Percentiles rank a stretch among this genome's conserved stretches.
Evolutionary conservation across 2,329 filamentous ascomycete genomes (phyloP).

Genomic region (Magnaporthiopsis poae): DNA sequence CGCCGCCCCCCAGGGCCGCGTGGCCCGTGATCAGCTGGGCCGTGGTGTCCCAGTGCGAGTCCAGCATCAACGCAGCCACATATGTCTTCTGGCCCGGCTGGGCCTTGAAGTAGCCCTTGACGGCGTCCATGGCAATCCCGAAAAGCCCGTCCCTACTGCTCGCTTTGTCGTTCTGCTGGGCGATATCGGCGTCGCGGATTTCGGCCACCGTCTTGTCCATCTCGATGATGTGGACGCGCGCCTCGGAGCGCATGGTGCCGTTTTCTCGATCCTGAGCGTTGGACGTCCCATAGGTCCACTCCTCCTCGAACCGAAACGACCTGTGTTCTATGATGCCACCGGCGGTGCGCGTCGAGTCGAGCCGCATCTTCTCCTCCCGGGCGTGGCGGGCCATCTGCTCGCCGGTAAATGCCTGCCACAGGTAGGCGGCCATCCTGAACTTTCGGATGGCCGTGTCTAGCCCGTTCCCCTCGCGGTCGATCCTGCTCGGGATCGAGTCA

Average conservation of each 20-base stretch:
- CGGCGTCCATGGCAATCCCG: slow-evolving; percentile 64
- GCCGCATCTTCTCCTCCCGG: slow-evolving; percentile 2
- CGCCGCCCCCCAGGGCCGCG: slow-evolving; percentile 68
- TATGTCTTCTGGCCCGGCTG: slow-evolving; percentile 73
- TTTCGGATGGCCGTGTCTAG: slow-evolving; percentile 75
- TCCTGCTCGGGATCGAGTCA: slow-evolving; percentile 67
- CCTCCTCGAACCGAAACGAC: slow-evolving; percentile 84
- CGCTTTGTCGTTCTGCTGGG: slow-evolving; percentile 65
- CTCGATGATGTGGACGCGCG: slow-evolving; percentile 77
- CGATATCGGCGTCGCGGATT: slow-evolving; percentile 65
- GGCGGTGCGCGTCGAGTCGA: slow-evolving; percentile 51
- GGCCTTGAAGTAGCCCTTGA: slow-evolving; percentile 67
- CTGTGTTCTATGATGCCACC: slow-evolving; percentile 39
- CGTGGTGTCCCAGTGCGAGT: slow-evolving; percentile 74
- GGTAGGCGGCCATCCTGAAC: slow-evolving; percentile 86
- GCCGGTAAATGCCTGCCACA: slow-evolving; percentile 94
- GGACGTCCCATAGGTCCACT: slow-evolving; percentile 78
- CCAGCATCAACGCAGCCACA: slow-evolving; percentile 76
- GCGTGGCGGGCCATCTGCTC: slow-evolving; percentile 85
- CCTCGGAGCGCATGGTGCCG: slow-evolving; percentile 76
- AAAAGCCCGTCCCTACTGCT: slow-evolving; percentile 66
- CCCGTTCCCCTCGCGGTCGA: slow-evolving; percentile 70
- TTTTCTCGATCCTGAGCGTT: slow-evolving; percentile 63
- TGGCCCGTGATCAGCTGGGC: slow-evolving; percentile 66
- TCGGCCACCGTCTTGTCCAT: slow-evolving; percentile 76